Evolutionary conservation across 2,329 filamentous ascomycete genomes (phyloP).

Genomic region (Aspergillus viridinutans): DNA sequence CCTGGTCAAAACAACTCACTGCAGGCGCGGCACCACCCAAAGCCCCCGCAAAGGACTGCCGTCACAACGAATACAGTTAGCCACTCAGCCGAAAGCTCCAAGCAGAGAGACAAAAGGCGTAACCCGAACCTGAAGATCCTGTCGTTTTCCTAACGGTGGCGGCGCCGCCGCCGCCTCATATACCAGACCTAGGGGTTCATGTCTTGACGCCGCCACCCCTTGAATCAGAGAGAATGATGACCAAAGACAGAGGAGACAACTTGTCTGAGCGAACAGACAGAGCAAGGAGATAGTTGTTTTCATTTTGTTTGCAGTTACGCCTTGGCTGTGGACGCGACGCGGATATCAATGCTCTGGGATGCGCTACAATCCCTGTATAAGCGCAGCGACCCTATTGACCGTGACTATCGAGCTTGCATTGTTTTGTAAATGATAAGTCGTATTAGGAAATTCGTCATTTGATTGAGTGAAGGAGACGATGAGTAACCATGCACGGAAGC

Average conservation of each 20-base stretch:
- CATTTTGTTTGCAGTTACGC: not conserved
- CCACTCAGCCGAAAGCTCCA: not conserved
- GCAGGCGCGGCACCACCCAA: conserved; percentile 7
- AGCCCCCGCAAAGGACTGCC: conserved; percentile 3
- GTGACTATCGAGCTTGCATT: not conserved
- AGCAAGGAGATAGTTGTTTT: not conserved
- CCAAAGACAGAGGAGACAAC: not conserved
- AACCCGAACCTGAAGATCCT: not conserved
- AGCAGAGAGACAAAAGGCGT: not conserved
- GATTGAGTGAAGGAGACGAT: not conserved
- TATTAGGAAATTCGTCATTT: not conserved
- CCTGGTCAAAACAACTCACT: conserved; percentile 3
- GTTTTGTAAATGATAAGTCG: not conserved
- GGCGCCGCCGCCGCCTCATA: conserved; percentile 1
- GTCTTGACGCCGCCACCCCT: not conserved
- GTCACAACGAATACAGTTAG: not conserved
- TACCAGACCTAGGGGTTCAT: conserved; percentile 3
- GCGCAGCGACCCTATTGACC: not conserved
- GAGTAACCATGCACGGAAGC: not conserved
- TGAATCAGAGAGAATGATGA: not conserved
- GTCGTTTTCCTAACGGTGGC: conserved; percentile 2
- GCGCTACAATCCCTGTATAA: not conserved
- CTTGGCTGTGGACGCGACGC: not conserved
- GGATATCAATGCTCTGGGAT: not conserved
- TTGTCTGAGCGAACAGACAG: not conserved